These are phyloP conservation scores for Lablab purpureus DNA, from an alignment of 306 rosid species.

Conservation along the genomic window DNA sequence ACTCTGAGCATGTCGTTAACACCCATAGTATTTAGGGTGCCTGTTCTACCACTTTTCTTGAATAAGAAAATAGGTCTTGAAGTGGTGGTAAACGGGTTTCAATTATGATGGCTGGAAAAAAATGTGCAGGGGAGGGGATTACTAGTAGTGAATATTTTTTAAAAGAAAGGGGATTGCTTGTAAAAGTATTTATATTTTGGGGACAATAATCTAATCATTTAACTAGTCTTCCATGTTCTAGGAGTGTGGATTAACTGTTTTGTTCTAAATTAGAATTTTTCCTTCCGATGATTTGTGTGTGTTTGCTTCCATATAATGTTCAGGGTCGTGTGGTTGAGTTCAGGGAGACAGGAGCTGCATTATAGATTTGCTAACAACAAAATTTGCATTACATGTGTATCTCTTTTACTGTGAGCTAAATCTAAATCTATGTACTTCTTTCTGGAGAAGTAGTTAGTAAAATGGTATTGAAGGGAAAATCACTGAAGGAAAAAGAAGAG, in stretches of 20 bases:
- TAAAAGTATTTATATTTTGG: not conserved
- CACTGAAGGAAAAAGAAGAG: not conserved
- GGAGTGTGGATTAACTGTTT: not conserved
- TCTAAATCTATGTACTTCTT: not conserved
- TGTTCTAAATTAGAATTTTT: not conserved
- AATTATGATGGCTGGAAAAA: not conserved
- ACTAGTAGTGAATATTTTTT: too few species aligned
- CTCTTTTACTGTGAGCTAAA: too few species aligned
- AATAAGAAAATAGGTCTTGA: too few species aligned
- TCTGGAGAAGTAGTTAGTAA: constrained; percentile 6
- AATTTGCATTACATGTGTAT: too few species aligned
- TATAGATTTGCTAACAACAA: too few species aligned
- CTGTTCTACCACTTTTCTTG: too few species aligned
- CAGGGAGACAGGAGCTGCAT: too few species aligned
- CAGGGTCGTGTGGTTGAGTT: too few species aligned
- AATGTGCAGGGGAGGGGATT: not conserved
- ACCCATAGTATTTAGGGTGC: too few species aligned
- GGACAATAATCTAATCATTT: not conserved
- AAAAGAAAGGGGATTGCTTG: not conserved
- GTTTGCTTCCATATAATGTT: too few species aligned
- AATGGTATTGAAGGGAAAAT: not conserved
- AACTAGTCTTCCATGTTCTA: not conserved
- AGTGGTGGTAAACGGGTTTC: not conserved
- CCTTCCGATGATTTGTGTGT: not conserved
- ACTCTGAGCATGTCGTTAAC: too few species aligned